A percentile compares a stretch with the other conserved stretches of the same genome.
These are phyloP conservation scores for Colletotrichum truncatum DNA, from an alignment of 2,329 filamentous ascomycete species.

Conservation along the genomic window DNA sequence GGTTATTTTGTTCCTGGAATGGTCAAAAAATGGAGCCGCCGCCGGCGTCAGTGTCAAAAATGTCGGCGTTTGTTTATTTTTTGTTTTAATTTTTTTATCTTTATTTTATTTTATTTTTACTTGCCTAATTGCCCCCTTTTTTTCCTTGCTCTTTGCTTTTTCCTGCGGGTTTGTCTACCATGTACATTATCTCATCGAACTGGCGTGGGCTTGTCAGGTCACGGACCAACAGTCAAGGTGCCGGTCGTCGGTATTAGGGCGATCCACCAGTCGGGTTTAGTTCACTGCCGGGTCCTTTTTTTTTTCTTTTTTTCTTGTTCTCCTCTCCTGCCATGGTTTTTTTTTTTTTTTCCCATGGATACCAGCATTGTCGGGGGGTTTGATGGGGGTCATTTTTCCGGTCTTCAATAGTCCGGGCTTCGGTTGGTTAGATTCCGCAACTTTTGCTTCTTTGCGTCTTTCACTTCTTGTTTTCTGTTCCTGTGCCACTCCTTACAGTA, in stretches of 20 bases:
- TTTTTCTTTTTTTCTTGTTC: neutral
- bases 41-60: too few species aligned
- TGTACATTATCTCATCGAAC: neutral
- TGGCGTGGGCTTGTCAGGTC: neutral
- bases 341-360: neutral
- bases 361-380: neutral
- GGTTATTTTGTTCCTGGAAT: too few species aligned
- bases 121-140: neutral
- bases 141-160: neutral
- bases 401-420: neutral
- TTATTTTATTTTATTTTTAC: neutral
- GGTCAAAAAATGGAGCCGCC: too few species aligned
- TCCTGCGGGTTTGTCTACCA: neutral
- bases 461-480: too few species aligned
- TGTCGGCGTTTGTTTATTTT: too few species aligned
- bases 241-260: conserved; percentile 18
- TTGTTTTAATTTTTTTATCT: neutral
- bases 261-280: conserved; percentile 15
- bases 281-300: conserved; percentile 12
- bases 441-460: conserved; percentile 1
- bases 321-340: neutral
- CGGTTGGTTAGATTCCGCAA: neutral
- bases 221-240: conserved; percentile 16
- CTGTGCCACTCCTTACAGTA: conserved; percentile 1
- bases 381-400: neutral